Evolutionary conservation across 768 basidiomycete species (phyloP).

Genomic region (Russula brevipes): DNA sequence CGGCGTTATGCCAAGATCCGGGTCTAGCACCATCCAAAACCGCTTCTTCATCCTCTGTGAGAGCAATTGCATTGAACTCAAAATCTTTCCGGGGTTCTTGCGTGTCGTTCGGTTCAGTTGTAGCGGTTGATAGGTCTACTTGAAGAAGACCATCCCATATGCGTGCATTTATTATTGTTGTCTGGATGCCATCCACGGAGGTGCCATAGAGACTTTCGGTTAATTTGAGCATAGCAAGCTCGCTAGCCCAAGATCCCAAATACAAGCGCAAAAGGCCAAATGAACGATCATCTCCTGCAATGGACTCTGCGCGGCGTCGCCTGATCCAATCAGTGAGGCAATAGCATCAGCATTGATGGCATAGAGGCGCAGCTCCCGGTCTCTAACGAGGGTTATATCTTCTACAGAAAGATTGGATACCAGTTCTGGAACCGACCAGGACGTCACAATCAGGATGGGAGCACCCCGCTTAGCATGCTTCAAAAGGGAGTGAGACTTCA

Average conservation of each 20-base stretch:
- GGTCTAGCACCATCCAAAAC: constrained; percentile 56
- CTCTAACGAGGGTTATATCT: constrained; percentile 42
- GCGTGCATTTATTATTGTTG: constrained; percentile 47
- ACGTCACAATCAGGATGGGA: constrained; percentile 64
- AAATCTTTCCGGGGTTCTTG: constrained; percentile 47
- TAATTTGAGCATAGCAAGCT: constrained; percentile 48
- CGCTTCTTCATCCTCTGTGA: constrained; percentile 52
- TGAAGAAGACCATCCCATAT: constrained; percentile 67
- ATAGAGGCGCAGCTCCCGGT: constrained; percentile 54
- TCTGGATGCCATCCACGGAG: constrained; percentile 43
- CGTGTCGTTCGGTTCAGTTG: constrained; percentile 20
- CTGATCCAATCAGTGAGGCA: constrained; percentile 40
- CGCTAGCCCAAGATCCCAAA: constrained; percentile 57
- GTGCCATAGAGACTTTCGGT: constrained; percentile 45
- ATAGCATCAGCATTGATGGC: constrained; percentile 53
- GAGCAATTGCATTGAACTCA: constrained; percentile 68
- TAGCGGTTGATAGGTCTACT: constrained; percentile 35
- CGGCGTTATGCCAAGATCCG: constrained; percentile 77
- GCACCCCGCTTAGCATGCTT: constrained; percentile 61
- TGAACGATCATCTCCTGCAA: constrained; percentile 58
- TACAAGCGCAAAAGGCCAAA: constrained; percentile 84
- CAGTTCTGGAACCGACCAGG: constrained; percentile 75
- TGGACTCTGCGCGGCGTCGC: constrained; percentile 36
- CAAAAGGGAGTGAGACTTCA: constrained; percentile 74
- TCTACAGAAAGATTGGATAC: constrained; percentile 56